Evolutionary conservation across 352 stramenopile genomes (phyloP).

Genomic region (Phytophthora chlamydospora): DNA sequence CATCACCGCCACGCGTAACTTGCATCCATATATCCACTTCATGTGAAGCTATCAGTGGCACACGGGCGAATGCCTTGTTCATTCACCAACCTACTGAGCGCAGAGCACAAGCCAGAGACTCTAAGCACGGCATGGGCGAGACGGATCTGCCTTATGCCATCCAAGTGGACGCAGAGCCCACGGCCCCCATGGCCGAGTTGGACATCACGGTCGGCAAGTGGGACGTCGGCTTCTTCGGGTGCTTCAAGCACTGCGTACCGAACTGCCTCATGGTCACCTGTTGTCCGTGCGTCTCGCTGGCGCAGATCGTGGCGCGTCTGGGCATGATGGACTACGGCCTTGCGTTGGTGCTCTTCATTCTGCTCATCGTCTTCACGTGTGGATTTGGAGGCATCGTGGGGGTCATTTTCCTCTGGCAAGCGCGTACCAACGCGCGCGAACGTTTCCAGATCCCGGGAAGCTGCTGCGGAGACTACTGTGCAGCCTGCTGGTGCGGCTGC

Average conservation of each 20-base stretch:
- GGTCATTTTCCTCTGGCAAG: slow-evolving; percentile 16
- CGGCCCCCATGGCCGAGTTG: neutral
- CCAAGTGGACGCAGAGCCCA: no score
- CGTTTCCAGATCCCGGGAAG: slow-evolving; percentile 43
- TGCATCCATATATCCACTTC: no score
- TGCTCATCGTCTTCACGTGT: slow-evolving; percentile 4
- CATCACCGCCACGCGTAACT: no score
- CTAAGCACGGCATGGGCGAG: no score
- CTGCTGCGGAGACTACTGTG: slow-evolving; percentile 36
- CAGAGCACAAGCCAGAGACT: no score
- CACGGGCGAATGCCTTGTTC: no score
- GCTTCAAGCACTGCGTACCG: no score
- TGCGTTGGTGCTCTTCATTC: slow-evolving; percentile 9
- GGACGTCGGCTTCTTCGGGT: neutral
- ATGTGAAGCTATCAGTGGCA: no score
- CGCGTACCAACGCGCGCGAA: slow-evolving; percentile 34
- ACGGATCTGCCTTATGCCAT: no score
- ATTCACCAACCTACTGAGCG: no score
- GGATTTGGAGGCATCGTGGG: slow-evolving; percentile 1
- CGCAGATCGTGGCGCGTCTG: slow-evolving; percentile 39
- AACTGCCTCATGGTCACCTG: slow-evolving; percentile 14
- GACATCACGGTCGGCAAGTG: slow-evolving; percentile 18
- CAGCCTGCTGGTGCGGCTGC: slow-evolving; percentile 35
- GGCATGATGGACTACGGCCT: slow-evolving; percentile 29
- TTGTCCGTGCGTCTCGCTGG: slow-evolving; percentile 42